phyloP scores from a whole-genome alignment of 2,329 filamentous ascomycete genomes.

The Exophiala spinifera region DNA sequence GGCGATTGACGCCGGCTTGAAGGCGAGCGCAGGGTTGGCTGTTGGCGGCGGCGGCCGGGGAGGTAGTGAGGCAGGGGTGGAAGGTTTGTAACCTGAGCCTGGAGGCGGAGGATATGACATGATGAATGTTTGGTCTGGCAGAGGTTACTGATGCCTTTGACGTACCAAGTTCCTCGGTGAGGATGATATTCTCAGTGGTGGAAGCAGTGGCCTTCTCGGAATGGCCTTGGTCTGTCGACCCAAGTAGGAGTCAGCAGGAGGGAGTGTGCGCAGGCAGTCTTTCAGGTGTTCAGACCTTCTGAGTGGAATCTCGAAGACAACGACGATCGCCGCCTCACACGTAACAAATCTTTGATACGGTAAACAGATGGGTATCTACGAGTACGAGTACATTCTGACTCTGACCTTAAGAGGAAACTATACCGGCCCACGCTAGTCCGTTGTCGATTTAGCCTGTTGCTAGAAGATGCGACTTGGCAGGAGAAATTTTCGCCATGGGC shows the following conservation, averaged over 20 bases:
- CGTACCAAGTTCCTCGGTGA: constrained; percentile 21
- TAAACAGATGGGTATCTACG: no score
- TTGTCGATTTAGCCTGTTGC: neutral
- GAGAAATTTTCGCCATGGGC: neutral
- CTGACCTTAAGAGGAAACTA: neutral
- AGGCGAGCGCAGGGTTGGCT: constrained; percentile 38
- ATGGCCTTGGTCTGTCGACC: no score
- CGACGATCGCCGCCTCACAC: no score
- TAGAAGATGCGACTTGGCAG: neutral
- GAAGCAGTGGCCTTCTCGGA: neutral
- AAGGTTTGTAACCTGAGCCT: constrained; percentile 67
- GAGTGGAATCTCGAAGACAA: neutral
- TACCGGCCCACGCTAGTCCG: neutral
- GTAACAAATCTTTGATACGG: neutral
- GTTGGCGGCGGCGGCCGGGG: constrained; percentile 68
- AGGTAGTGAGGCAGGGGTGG: constrained; percentile 63
- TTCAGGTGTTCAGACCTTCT: no score
- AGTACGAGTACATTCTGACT: neutral
- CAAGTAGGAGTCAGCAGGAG: no score
- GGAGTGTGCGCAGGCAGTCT: no score
- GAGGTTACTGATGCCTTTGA: constrained; percentile 17
- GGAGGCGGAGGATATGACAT: constrained; percentile 87
- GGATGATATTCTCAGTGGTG: neutral
- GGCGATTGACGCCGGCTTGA: constrained; percentile 49
- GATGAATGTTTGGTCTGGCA: constrained; percentile 48